Conservation (phyloP, 208 protist genomes). For the Leptomonas pyrrhocoris region DNA sequence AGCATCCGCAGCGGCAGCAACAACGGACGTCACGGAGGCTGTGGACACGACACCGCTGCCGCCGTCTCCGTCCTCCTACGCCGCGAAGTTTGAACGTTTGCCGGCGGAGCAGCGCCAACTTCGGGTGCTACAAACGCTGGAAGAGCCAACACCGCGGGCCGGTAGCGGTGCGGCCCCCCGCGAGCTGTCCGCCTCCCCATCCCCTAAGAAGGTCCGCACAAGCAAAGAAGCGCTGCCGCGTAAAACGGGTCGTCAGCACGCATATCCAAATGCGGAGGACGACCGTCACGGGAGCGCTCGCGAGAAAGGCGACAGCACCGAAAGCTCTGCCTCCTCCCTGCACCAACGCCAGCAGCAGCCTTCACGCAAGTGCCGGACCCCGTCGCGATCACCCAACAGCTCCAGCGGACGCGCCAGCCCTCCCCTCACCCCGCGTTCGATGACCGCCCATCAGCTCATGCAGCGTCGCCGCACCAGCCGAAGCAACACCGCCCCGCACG, state of each 20-base stretch:
- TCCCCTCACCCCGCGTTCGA: constrained; percentile 32
- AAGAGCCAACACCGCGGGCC: neutral
- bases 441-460: constrained; percentile 39
- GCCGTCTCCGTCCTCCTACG: constrained; percentile 16
- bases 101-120: constrained; percentile 34
- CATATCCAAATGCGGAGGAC: neutral
- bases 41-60: neutral
- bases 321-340: neutral
- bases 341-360: neutral
- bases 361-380: neutral
- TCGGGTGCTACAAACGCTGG: constrained; percentile 25
- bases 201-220: neutral
- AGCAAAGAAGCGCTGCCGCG: neutral
- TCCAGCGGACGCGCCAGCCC: constrained; percentile 22
- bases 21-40: neutral
- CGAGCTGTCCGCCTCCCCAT: neutral
- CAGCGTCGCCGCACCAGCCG: constrained; percentile 31
- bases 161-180: neutral
- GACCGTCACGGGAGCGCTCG: neutral
- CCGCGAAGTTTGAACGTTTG: constrained; percentile 13
- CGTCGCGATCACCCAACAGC: constrained; percentile 25
- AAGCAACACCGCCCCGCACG: constrained; percentile 35
- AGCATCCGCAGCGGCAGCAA: neutral
- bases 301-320: neutral
- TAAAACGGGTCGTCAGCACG: neutral